phyloP scores from a whole-genome alignment of 2,329 filamentous ascomycete species.

The Pochonia chlamydosporia region DNA sequence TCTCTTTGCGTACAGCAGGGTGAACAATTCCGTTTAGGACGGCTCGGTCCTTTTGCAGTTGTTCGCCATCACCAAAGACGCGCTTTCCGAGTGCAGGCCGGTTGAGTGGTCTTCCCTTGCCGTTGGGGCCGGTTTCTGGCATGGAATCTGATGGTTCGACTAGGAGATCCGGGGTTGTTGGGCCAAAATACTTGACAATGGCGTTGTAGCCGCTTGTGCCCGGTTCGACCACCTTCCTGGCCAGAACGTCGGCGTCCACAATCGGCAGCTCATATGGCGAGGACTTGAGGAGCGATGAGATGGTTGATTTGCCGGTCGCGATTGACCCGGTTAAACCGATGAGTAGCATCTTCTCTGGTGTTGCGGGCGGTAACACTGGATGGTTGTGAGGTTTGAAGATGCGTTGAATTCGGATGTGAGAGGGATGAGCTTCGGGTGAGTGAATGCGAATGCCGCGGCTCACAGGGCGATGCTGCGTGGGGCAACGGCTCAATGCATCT shows the following conservation, averaged over 20 bases:
- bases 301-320: slow-evolving; percentile 95
- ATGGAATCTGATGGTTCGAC: slow-evolving; percentile 49
- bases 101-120: slow-evolving; percentile 72
- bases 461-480: no score
- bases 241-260: slow-evolving; percentile 89
- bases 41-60: slow-evolving; percentile 63
- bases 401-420: no score
- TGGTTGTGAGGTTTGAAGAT: no score
- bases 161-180: slow-evolving; percentile 81
- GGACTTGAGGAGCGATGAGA: slow-evolving; percentile 73
- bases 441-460: no score
- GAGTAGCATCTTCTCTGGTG: slow-evolving; percentile 39
- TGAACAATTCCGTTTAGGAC: slow-evolving; percentile 89
- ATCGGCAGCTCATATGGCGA: slow-evolving; percentile 82
- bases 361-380: no score
- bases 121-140: slow-evolving; percentile 47
- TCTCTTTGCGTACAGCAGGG: slow-evolving; percentile 77
- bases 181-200: slow-evolving; percentile 75
- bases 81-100: slow-evolving; percentile 76
- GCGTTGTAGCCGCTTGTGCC: slow-evolving; percentile 77
- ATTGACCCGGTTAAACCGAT: slow-evolving; percentile 96
- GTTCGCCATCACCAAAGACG: slow-evolving; percentile 76
- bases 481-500: no score
- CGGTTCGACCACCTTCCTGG: slow-evolving; percentile 89
- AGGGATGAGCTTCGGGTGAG: no score